Evolutionary conservation across 257 asterid genomes (phyloP).

Genomic region (Salvia hispanica): DNA sequence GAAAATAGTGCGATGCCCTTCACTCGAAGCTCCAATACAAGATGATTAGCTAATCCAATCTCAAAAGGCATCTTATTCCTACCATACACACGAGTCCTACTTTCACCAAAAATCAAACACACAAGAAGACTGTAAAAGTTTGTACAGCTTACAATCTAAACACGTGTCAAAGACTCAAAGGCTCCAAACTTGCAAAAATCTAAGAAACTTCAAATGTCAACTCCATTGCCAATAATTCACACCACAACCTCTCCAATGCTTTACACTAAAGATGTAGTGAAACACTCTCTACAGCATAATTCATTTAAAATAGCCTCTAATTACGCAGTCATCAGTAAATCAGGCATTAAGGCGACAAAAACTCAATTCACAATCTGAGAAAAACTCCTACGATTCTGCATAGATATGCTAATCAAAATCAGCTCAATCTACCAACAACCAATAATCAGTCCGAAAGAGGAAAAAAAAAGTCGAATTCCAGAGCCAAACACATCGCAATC

Average conservation of each 20-base stretch:
- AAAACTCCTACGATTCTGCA: not conserved
- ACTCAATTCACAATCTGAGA: not conserved
- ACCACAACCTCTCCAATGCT: not conserved
- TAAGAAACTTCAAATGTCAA: not conserved
- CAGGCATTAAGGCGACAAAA: not conserved
- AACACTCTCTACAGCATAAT: not conserved
- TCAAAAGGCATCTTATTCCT: not conserved
- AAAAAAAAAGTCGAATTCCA: not conserved
- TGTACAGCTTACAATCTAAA: not conserved
- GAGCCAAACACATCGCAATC: conserved; percentile 3
- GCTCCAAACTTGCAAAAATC: not conserved
- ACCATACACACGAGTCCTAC: not conserved
- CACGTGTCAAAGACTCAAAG: not conserved
- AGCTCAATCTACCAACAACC: not conserved
- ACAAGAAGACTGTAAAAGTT: not conserved
- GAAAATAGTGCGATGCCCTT: conserved; percentile 27
- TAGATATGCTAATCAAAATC: not conserved
- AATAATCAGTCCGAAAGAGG: not conserved
- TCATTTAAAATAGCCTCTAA: not conserved
- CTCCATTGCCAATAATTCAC: not conserved
- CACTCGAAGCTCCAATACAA: conserved; percentile 39
- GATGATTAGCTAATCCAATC: not conserved
- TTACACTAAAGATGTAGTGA: not conserved
- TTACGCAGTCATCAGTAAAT: not conserved
- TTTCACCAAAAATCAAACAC: not conserved